These are phyloP conservation scores for Cladophialophora chaetospira DNA, from an alignment of 2,329 filamentous ascomycete genomes.

Conservation along the genomic window DNA sequence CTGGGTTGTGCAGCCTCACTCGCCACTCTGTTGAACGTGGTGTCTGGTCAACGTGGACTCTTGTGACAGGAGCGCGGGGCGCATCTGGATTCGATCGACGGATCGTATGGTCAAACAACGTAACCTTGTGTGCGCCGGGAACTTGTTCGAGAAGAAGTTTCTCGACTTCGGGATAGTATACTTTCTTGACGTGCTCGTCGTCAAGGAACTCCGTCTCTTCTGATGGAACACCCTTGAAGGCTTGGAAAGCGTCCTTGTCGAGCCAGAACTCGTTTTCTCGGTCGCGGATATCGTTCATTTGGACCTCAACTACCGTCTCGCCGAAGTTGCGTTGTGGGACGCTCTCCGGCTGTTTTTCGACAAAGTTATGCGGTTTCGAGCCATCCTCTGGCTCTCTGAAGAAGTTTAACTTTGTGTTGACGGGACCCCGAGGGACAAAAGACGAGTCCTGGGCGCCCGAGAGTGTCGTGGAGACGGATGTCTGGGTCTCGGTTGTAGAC, in stretches of 20 bases:
- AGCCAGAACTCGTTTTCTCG: slow-evolving; percentile 66
- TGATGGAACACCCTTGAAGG: slow-evolving; percentile 60
- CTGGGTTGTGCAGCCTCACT: slow-evolving; percentile 66
- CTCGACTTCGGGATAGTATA: slow-evolving; percentile 87
- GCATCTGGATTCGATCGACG: slow-evolving; percentile 65
- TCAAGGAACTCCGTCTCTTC: slow-evolving; percentile 63
- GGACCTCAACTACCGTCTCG: slow-evolving; percentile 53
- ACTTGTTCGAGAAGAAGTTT: slow-evolving; percentile 67
- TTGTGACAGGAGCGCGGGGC: slow-evolving; percentile 67
- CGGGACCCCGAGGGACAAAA: slow-evolving; percentile 60
- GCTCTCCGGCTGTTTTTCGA: slow-evolving; percentile 64
- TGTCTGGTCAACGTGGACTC: slow-evolving; percentile 85
- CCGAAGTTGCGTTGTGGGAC: slow-evolving; percentile 67
- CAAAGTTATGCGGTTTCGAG: slow-evolving; percentile 64
- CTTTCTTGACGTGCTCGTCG: slow-evolving; percentile 66
- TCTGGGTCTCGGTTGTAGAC: slow-evolving; percentile 35
- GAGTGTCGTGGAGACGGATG: slow-evolving; percentile 36
- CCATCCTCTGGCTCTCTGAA: slow-evolving; percentile 63
- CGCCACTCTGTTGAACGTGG: slow-evolving; percentile 64
- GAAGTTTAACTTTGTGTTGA: slow-evolving; percentile 66
- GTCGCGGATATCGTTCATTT: slow-evolving; percentile 73
- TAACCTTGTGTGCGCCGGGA: slow-evolving; percentile 65
- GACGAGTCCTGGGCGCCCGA: slow-evolving; percentile 35
- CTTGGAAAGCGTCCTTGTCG: slow-evolving; percentile 73
- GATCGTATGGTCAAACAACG: slow-evolving; percentile 87